phyloP scores from a whole-genome alignment of 2,329 filamentous ascomycete species.

The Microsporum canis region DNA sequence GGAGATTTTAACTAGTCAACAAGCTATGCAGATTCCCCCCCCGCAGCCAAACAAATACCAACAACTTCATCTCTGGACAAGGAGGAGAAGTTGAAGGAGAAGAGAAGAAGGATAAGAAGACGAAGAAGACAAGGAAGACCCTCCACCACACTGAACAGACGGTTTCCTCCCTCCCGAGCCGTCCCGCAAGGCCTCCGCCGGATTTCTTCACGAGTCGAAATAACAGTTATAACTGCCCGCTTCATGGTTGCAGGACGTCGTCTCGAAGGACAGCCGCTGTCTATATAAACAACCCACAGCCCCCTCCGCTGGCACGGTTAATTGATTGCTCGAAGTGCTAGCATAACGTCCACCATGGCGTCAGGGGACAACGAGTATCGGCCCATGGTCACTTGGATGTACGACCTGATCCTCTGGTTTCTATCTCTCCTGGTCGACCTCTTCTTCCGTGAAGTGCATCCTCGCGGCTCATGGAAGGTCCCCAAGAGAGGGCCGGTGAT shows the following conservation, averaged over 20 bases:
- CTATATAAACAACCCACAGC: background rate
- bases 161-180: no score
- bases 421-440: constrained; percentile 69
- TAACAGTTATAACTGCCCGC: background rate
- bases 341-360: background rate
- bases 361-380: constrained; percentile 19
- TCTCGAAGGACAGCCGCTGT: background rate
- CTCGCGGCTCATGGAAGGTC: constrained; percentile 88
- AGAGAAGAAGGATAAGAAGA: background rate
- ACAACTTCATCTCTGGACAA: background rate
- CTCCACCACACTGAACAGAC: no score
- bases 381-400: constrained; percentile 40
- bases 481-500: constrained; percentile 80
- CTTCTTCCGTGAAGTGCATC: constrained; percentile 97
- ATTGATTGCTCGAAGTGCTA: background rate
- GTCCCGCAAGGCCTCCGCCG: no score
- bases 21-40: background rate
- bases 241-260: background rate
- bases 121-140: background rate
- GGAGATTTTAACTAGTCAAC: background rate
- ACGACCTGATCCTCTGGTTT: constrained; percentile 40
- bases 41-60: background rate
- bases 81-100: background rate
- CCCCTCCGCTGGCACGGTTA: background rate
- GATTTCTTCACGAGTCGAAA: no score